phyloP scores from a whole-genome alignment of 139 green algal species.

The Mychonastes homosphaera region DNA sequence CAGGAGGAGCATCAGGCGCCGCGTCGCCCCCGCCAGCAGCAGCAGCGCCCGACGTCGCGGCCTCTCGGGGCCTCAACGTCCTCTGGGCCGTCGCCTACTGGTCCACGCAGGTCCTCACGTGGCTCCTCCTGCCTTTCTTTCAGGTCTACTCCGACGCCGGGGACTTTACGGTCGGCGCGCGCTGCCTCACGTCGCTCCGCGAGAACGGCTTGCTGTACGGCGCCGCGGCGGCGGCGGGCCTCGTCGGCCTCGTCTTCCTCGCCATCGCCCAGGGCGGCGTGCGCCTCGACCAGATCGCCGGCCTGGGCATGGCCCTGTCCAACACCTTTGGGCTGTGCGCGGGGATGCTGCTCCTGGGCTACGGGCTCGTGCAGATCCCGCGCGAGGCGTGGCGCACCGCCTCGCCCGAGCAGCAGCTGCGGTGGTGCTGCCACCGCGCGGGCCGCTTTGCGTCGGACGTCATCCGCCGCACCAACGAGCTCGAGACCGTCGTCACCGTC shows the following conservation, averaged over 20 bases:
- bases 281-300: constrained; percentile 30
- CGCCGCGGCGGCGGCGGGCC: constrained; percentile 43
- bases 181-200: constrained; percentile 25
- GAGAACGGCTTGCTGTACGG: constrained; percentile 67
- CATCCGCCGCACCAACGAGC: constrained; percentile 36
- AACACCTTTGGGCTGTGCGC: constrained; percentile 84
- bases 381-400: constrained; percentile 58
- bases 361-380: constrained; percentile 81
- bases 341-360: constrained; percentile 72
- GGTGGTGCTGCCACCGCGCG: constrained; percentile 37
- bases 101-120: constrained; percentile 60
- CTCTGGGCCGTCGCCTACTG: constrained; percentile 19
- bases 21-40: too few relatives aligned
- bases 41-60: background rate
- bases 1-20: too few relatives aligned
- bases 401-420: constrained; percentile 32
- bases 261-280: constrained; percentile 28
- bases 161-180: constrained; percentile 60
- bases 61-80: background rate
- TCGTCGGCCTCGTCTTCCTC: constrained; percentile 40
- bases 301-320: constrained; percentile 60
- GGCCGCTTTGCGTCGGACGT: constrained; percentile 37
- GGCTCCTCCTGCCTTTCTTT: constrained; percentile 76
- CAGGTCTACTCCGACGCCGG: constrained; percentile 78
- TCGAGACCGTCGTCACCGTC: constrained; percentile 53